phyloP scores from a whole-genome alignment of 352 stramenopile genomes.

The Phytophthora vignae region DNA sequence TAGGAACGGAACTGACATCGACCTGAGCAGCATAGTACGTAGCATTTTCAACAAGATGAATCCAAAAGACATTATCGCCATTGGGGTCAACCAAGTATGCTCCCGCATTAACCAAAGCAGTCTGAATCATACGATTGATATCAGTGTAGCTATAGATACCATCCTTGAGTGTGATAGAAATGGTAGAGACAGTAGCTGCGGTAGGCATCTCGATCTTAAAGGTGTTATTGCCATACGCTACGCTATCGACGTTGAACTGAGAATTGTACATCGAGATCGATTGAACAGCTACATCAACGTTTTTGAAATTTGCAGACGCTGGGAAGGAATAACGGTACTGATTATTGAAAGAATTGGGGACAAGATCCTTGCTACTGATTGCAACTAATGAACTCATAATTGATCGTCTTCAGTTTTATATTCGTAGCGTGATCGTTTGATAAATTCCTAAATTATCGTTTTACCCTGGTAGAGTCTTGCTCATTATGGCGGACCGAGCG shows the following conservation, averaged over 20 bases:
- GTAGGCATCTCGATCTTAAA: constrained; percentile 10
- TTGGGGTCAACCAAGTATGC: not conserved
- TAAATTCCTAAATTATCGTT: too few species aligned
- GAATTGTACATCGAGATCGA: not conserved
- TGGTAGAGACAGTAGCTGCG: not conserved
- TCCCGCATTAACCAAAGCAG: constrained; percentile 1
- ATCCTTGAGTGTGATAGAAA: not conserved
- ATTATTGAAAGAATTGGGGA: not conserved
- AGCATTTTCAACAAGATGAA: constrained; percentile 7
- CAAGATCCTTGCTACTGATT: not conserved
- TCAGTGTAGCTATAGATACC: constrained; percentile 7
- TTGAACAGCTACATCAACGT: constrained; percentile 2
- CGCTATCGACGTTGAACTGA: not conserved
- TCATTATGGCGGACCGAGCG: too few species aligned
- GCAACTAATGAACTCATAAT: not conserved
- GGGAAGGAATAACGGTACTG: not conserved
- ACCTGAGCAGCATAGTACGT: constrained; percentile 13
- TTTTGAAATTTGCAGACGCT: not conserved
- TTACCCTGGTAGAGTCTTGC: too few species aligned
- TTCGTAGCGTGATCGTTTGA: not conserved
- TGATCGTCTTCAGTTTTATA: not conserved
- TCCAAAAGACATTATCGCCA: constrained; percentile 11
- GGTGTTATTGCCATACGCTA: not conserved
- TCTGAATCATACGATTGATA: constrained; percentile 1
- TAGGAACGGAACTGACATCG: not conserved